Percentiles rank a stretch among this genome's conserved stretches.
phyloP scores from a whole-genome alignment of 305 asterid genomes.

The Fraxinus velutina region DNA sequence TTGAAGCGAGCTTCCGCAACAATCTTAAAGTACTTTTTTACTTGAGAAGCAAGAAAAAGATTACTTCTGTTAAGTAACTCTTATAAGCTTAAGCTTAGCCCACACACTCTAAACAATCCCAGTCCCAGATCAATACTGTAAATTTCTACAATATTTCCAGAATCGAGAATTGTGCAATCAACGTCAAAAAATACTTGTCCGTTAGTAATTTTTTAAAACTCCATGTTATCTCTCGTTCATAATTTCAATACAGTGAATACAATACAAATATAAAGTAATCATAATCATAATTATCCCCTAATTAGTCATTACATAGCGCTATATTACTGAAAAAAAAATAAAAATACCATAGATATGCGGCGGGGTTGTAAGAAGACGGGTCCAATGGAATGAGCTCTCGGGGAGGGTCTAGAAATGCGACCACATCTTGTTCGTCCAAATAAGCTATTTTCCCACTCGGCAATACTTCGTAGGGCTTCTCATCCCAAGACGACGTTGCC shows the following conservation, averaged over 20 bases:
- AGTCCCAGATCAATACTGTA: neutral
- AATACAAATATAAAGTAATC: neutral
- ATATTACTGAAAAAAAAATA: neutral
- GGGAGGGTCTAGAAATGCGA: constrained; percentile 72
- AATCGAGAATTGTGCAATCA: neutral
- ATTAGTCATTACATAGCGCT: neutral
- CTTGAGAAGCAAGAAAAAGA: neutral
- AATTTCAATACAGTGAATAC: neutral
- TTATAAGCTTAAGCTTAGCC: neutral
- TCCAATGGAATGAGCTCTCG: constrained; percentile 69
- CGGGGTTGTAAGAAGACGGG: constrained; percentile 73
- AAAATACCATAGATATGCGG: constrained; percentile 67
- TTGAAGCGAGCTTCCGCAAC: no score
- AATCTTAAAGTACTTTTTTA: neutral
- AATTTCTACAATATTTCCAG: neutral
- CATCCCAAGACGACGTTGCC: constrained; percentile 45
- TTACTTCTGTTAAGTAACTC: neutral
- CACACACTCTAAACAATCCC: neutral
- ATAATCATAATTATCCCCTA: neutral
- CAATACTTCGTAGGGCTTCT: constrained; percentile 37
- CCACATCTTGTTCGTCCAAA: constrained; percentile 68
- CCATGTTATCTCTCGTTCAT: neutral
- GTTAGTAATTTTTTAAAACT: neutral
- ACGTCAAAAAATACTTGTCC: neutral
- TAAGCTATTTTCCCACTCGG: constrained; percentile 34